Percentiles rank a stretch among this genome's conserved stretches.
Evolutionary conservation across 1,139 yeast species (phyloP).

Genomic region (Sugiyamaella grinbergsii): DNA sequence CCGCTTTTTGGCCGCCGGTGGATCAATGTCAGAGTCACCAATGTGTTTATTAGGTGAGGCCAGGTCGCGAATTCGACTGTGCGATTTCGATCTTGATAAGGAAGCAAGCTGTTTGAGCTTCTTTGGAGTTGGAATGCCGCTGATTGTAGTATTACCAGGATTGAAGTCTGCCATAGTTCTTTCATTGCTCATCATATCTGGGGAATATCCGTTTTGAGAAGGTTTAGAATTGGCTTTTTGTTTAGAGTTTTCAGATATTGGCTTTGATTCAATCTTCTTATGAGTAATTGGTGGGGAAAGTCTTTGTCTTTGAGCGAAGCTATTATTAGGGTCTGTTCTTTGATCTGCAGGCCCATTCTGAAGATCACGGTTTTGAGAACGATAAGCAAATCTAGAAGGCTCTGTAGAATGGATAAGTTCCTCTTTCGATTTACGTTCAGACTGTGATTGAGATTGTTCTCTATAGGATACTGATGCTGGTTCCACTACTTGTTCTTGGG

Average conservation of each 20-base stretch:
- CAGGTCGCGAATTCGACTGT: slow-evolving; percentile 9
- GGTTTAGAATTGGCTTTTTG: not conserved
- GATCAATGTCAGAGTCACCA: slow-evolving; percentile 6
- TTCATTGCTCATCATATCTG: not conserved
- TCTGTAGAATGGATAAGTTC: too few species aligned
- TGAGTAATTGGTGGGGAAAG: too few species aligned
- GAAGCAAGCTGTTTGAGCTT: not conserved
- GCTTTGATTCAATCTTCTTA: too few species aligned
- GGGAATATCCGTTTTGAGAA: not conserved
- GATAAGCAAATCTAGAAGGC: not conserved
- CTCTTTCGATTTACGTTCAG: not conserved
- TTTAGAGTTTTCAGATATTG: too few species aligned
- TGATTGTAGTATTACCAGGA: slow-evolving; percentile 6
- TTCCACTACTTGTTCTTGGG: not conserved
- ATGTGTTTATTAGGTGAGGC: slow-evolving; percentile 3
- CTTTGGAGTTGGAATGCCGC: slow-evolving; percentile 12
- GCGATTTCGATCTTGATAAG: slow-evolving; percentile 13
- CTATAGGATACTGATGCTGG: not conserved
- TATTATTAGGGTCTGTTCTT: not conserved
- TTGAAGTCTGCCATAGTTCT: not conserved
- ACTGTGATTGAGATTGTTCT: not conserved
- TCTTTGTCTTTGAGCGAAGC: not conserved
- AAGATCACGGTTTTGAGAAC: not conserved
- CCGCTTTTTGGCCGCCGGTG: slow-evolving; percentile 12
- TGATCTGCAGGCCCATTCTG: too few species aligned